Evolutionary conservation across 129 eudicot genomes (phyloP), one percentile per base, ranked within the genome.

Genomic region (Chrysanthemum lavandulifolium): DNA sequence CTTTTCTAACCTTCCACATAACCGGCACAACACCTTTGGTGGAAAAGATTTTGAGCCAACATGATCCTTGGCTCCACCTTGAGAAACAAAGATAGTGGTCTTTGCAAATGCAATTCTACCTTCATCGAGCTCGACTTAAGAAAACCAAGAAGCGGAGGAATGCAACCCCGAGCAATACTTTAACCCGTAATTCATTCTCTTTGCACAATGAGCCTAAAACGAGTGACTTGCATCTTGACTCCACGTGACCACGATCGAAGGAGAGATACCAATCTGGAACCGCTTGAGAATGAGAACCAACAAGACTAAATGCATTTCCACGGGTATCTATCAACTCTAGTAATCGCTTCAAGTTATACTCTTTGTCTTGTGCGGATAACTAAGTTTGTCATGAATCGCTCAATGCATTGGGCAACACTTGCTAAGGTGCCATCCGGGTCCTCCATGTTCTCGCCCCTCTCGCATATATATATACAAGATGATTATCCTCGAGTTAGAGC

Each of bases 191-290:
- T 76, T 95, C 99, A 79, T 95, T 95, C 74, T 95, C 99, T 81
- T 90, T 91, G 76, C 99, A 95, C 65, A 95, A 79, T 81, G 99
- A 88, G 29, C 97, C 96, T 55, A 95, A 73, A 56, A 95, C 99
- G n/a, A 15, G 85, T 85, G 99, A n/a, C 91, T 85, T 95, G 97
- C 79, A 95, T 83, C 75, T 95, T 95, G 61, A 95, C 88, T 68
- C 87, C 91, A n/a, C 86, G 88, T 76, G 96, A 84, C 18, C 99
- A 96, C 3, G 99, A 88, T 61, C 99, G 83, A 68, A 95, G 84
- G 76, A 95, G 97, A 56, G 99, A 95, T 15, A 95, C 99, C 61
- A 95, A 86, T n/a, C 99, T 13, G 99, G 99, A 83, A 95, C 99
- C 2, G 99, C 99, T 78, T 95, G 99, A 29, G 99, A 95, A 81